Conservation (phyloP, 805 yeast species). For the Candida pini region DNA sequence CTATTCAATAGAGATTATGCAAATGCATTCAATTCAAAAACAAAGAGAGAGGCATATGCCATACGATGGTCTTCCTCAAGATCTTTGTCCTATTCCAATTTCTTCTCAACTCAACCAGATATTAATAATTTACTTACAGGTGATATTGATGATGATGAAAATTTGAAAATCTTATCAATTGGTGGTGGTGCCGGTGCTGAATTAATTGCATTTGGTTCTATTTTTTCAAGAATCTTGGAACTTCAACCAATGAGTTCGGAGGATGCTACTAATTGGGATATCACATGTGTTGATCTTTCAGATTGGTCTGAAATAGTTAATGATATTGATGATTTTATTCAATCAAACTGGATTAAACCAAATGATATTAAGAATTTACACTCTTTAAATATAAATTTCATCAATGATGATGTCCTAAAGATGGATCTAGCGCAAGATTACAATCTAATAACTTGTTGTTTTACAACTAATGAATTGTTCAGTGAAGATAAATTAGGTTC, state of each 20-base stretch:
- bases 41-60: slow-evolving; percentile 69
- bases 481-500: slow-evolving; percentile 60
- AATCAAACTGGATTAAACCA: slow-evolving; percentile 48
- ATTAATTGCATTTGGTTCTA: slow-evolving; percentile 55
- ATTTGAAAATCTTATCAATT: slow-evolving; percentile 43
- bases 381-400: slow-evolving; percentile 29
- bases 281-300: slow-evolving; percentile 69
- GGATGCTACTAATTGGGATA: slow-evolving; percentile 11
- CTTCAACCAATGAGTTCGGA: slow-evolving; percentile 5
- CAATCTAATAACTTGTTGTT: slow-evolving; percentile 63
- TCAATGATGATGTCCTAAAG: slow-evolving; percentile 32
- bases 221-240: slow-evolving; percentile 36
- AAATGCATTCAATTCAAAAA: slow-evolving; percentile 59
- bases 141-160: slow-evolving; percentile 27
- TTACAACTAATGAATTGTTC: slow-evolving; percentile 85
- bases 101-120: slow-evolving; percentile 49
- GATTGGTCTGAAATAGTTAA: slow-evolving; percentile 60
- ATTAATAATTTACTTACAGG: slow-evolving; percentile 33
- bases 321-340: slow-evolving; percentile 38
- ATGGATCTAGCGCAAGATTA: slow-evolving; percentile 12
- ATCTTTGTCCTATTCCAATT: slow-evolving; percentile 65
- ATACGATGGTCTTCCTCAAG: slow-evolving; percentile 85
- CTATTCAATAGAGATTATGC: slow-evolving; percentile 66
- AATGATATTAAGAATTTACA: slow-evolving; percentile 16
- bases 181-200: slow-evolving; percentile 95